Base-by-base conservation (phyloP, 495 filamentous ascomycete species). In the Cladorrhinum samala region DNA sequence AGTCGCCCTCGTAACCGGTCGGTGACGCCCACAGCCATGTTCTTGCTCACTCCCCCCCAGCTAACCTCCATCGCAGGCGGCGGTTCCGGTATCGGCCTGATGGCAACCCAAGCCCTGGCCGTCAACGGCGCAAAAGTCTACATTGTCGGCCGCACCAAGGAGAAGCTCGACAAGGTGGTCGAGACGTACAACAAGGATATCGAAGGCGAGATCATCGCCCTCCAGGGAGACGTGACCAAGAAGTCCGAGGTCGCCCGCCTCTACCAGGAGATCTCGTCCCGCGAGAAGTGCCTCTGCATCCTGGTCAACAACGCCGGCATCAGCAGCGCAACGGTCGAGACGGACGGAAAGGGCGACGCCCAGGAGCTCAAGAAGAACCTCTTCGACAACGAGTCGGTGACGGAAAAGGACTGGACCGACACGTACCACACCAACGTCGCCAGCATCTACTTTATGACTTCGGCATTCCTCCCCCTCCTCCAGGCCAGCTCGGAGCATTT, bases 111-210 rank as follows among this genome's bases (percentile, higher is more conserved):
- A 59, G 85, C 87, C 2, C 86, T 86, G 56, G 84, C 89, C 0
- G 72, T 79, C 21, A 91, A 91, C 65, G 88, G 88, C 37, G 88
- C 88, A 16, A 89, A 82, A 37, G 88, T 91, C 25, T 91, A 91
- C 68, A 90, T 93, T 54, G 86, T 85, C 7, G 89, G 86, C 3
- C 84, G 87, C 40, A 85, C 85, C 61, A 74, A 51, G 2, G 55
- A 59, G 41, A 65, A 66, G 55, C 63, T 69, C 18, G 54, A 64
- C 24, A 53, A 19, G 13, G 67, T 65, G 6, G 67, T 63, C 11
- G 17, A 52, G 11, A 59, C 60, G 11, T 70, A 76, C 56, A 68
- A 69, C 46, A 59, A 61, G 23, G 53, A 60, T 27, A 67, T 68
- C 49, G 66, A 57, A 36, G 69, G 72, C 25, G 63, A 66, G 51